Base-by-base conservation (phyloP, 495 filamentous ascomycete genomes). In the Jackrogersella minutella region DNA sequence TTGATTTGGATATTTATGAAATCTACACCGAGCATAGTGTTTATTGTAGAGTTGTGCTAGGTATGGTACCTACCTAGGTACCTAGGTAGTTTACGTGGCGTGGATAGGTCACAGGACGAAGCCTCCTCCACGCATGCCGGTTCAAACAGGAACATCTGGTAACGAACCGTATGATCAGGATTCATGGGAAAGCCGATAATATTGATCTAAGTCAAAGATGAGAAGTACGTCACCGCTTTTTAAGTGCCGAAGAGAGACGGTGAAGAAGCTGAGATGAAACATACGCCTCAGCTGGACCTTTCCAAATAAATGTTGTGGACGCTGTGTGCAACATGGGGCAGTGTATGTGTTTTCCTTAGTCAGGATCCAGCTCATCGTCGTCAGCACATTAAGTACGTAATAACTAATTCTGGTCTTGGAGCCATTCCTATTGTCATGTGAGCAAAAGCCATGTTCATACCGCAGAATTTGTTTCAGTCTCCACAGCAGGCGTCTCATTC, bases 231-330 rank as follows among this genome's bases (percentile, higher is more conserved):
- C n/a, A 49, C 41, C 40, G 40, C 40, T 22, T 19, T 10, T 44
- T 11, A 44, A 19, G 13, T 22, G 3, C 3, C 4, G 17, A 22
- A 10, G 3, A 43, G 2, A 22, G 40, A 43, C 40, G 17, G 19
- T 10, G 6, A 22, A 22, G 28, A 13, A 47, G 54, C 39, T 58
- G 54, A 58, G 54, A 40, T 17, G 49, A 47, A 16, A 47, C 43
- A 47, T 28, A 22, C 11, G 43, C 24, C 24, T 16, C 8, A 11
- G 24, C 4, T 47, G 4, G 43, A 47, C 9, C 2, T 5, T 7
- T 30, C 13, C 28, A 22, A 9, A n/a, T 22, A 19, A 19, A 17
- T 13, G 11, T 13, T 11, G 13, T 47, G 3, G 11, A 13, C 5
- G 22, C 14, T 28, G 10, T 14, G 22, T 22, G 28, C 4, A 10